These are phyloP conservation scores for Neofusicoccum sp. DNA, from an alignment of 2,329 filamentous ascomycete genomes.

Conservation along the genomic window DNA sequence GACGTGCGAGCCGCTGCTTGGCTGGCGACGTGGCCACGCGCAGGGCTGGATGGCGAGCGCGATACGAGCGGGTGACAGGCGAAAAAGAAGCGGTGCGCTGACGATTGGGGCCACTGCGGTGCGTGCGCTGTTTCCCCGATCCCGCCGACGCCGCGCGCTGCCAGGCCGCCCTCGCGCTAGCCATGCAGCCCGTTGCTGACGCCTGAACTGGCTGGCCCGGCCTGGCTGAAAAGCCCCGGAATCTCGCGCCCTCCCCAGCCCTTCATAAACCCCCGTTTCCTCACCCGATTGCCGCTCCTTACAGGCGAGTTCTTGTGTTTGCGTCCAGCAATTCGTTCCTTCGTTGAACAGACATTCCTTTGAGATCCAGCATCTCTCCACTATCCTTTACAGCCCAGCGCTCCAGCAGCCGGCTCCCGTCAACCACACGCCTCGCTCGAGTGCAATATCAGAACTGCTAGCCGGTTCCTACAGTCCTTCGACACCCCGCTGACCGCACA, in stretches of 20 bases:
- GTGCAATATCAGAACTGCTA: conserved; percentile 18
- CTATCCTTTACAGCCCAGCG: conserved; percentile 17
- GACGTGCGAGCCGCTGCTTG: conserved; percentile 4
- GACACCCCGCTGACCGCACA: conserved; percentile 1
- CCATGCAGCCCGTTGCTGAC: not conserved
- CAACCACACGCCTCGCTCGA: not conserved
- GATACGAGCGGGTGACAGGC: too few relatives aligned
- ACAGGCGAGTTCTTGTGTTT: conserved; percentile 2
- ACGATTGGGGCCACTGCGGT: not conserved
- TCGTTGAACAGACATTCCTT: conserved; percentile 17
- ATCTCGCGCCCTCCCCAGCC: not conserved
- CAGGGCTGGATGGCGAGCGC: conserved; percentile 4
- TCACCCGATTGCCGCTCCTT: not conserved
- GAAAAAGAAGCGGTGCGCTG: not conserved
- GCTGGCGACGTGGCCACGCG: conserved; percentile 5
- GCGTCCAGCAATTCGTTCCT: conserved; percentile 11
- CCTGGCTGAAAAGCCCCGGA: conserved; percentile 1
- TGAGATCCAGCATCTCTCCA: conserved; percentile 8
- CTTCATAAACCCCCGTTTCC: conserved; percentile 14
- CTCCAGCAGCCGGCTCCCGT: conserved; percentile 11
- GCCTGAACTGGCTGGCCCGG: not conserved
- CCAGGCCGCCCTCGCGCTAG: conserved; percentile 14
- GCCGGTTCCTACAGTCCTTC: conserved; percentile 8
- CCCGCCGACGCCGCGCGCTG: conserved; percentile 13
- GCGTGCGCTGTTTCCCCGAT: conserved; percentile 16